Percentiles rank a stretch among this genome's conserved stretches.
These are phyloP conservation scores for Acanthamoeba castellanii DNA, from an alignment of 208 protist species.

Conservation along the genomic window DNA sequence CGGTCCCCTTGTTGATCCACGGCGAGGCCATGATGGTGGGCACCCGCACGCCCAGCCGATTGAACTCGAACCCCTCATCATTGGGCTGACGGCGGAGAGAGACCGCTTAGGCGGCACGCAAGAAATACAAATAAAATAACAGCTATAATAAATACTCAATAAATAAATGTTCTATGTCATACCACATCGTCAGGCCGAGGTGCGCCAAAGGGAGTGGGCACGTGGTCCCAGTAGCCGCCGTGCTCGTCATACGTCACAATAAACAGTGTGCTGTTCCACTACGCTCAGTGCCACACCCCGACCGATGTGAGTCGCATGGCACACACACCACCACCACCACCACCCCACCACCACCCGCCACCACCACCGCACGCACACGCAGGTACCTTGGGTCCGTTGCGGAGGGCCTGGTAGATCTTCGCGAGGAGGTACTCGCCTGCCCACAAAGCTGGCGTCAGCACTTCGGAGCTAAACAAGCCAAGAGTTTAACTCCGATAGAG, in stretches of 20 bases:
- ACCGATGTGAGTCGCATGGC: too few species aligned
- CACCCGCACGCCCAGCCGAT: constrained; percentile 80
- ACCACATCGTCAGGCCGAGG: constrained; percentile 72
- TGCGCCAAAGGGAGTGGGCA: constrained; percentile 77
- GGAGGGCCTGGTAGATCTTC: constrained; percentile 45
- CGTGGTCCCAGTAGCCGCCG: constrained; percentile 86
- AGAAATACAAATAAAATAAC: background rate
- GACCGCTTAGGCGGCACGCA: background rate
- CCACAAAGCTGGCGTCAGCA: background rate
- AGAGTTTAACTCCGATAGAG: background rate
- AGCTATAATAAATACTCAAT: background rate
- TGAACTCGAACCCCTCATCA: constrained; percentile 80
- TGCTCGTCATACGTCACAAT: constrained; percentile 86
- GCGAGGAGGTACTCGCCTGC: constrained; percentile 17
- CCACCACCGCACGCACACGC: constrained; percentile 70
- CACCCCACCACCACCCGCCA: constrained; percentile 5
- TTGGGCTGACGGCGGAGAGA: background rate
- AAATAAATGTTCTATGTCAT: background rate
- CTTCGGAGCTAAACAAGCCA: background rate
- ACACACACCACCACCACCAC: background rate
- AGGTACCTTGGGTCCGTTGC: constrained; percentile 61
- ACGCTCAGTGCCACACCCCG: background rate
- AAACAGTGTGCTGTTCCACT: constrained; percentile 85
- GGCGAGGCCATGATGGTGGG: constrained; percentile 83
- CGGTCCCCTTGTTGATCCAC: constrained; percentile 81